These are phyloP conservation scores for Fusarium haematococcum DNA, from an alignment of 2,329 filamentous ascomycete genomes.

Conservation along the genomic window DNA sequence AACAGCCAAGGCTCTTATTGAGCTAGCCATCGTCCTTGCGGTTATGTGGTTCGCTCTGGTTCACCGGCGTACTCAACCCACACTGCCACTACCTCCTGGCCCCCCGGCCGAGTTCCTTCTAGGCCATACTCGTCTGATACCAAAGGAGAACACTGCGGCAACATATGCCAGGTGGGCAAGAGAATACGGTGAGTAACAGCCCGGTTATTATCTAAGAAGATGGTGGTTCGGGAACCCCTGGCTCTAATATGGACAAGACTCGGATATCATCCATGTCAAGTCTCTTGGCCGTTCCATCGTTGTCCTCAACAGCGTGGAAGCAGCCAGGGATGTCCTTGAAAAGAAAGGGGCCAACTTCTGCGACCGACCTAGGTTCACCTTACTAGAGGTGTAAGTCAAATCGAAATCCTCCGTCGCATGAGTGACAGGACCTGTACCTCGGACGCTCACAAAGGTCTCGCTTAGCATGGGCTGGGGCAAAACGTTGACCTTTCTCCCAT, in stretches of 20 bases:
- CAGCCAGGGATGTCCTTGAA: conserved; percentile 57
- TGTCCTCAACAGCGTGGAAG: conserved; percentile 43
- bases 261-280: conserved; percentile 48
- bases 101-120: conserved; percentile 46
- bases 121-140: conserved; percentile 45
- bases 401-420: not conserved
- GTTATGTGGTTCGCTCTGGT: conserved; percentile 9
- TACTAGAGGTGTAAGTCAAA: conserved; percentile 49
- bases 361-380: conserved; percentile 57
- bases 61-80: conserved; percentile 12
- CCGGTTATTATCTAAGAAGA: not conserved
- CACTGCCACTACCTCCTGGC: conserved; percentile 42
- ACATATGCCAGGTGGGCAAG: conserved; percentile 44
- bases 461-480: conserved; percentile 58
- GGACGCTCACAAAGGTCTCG: not conserved
- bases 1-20: conserved; percentile 9
- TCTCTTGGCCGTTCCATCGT: conserved; percentile 48
- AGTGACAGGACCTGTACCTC: not conserved
- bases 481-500: conserved; percentile 59
- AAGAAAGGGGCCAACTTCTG: conserved; percentile 57
- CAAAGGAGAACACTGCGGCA: conserved; percentile 42
- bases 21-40: conserved; percentile 16
- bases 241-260: conserved; percentile 31
- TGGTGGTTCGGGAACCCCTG: not conserved
- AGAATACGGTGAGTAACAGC: conserved; percentile 40